Evolutionary conservation across 192 early-diverging fungal genomes (phyloP), one percentile per base, ranked within the genome.

Genomic region (Backusella circina): DNA sequence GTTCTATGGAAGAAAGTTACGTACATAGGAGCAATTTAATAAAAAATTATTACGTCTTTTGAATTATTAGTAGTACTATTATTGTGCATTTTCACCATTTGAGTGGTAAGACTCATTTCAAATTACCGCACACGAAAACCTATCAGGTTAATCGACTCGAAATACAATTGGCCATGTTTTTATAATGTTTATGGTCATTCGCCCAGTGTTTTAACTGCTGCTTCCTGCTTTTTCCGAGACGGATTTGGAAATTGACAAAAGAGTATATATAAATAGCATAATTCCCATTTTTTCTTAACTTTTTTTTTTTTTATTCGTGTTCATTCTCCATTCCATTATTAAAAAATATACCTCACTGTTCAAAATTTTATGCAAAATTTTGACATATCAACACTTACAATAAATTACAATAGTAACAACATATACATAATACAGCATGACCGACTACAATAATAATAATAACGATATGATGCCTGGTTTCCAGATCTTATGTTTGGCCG

Each of bases 151-250:
- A 61, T 61, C 54, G 54, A 61, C 8, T 61, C 4, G 23, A 28
- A 61, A 61, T 61, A 2, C 54, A 28, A 61, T 61, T 61, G 54
- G 54, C 54, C 26, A 26, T 28, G 5, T 47, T 23, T 61, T 61
- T 61, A 28, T 61, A 61, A 61, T 61, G 54, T 61, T 61, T 61
- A 61, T 61, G 54, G 54, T 61, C 54, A 61, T 61, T 61, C 54
- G 28, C 10, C 54, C 54, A 61, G 54, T 61, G 54, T 61, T 61
- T 61, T 61, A 26, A 61, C 54, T 23, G 54, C 54, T 61, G 54
- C 26, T 61, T 61, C 54, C 54, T 61, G 54, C 23, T 61, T 61
- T 61, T 28, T 3, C 54, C 54, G 54, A 61, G 54, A 61, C 54
- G 54, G 54, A 23, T 61, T 61, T 61, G 54, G 12, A 26, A 23